Conservation (phyloP, 2,329 filamentous ascomycete species). For the Harringtonia aguacate region DNA sequence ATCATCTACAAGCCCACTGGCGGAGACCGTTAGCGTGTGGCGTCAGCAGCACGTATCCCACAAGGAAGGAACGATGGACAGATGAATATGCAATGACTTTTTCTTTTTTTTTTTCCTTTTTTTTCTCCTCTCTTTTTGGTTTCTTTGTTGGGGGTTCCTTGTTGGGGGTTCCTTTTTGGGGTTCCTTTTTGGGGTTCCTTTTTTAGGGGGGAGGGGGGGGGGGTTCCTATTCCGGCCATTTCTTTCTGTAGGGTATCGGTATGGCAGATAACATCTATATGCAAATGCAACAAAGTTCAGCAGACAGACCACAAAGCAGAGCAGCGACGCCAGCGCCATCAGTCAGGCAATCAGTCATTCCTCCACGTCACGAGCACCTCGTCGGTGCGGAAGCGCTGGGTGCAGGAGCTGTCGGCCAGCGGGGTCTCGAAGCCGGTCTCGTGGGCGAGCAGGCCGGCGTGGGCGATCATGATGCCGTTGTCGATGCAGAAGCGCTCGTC, state of each 20-base stretch:
- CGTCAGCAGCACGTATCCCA: background rate
- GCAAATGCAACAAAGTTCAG: too few species aligned
- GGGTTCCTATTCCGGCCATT: too few species aligned
- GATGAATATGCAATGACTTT: background rate
- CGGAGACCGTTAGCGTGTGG: conserved; percentile 23
- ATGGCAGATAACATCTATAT: too few species aligned
- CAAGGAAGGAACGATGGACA: background rate
- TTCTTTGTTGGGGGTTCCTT: conserved; percentile 3
- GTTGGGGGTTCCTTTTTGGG: too few species aligned
- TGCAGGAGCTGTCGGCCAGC: conserved; percentile 74
- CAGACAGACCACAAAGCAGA: too few species aligned
- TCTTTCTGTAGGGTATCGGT: too few species aligned
- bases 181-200: too few species aligned
- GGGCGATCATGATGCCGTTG: conserved; percentile 99
- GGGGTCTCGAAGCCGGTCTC: conserved; percentile 68
- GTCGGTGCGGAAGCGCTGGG: conserved; percentile 73
- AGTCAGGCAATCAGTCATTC: conserved; percentile 40
- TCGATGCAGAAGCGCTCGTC: conserved; percentile 98
- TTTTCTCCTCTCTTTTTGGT: conserved; percentile 2
- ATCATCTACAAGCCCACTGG: conserved; percentile 92
- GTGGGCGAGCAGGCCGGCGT: conserved; percentile 81
- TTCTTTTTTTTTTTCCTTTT: background rate
- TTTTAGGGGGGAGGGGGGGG: too few species aligned
- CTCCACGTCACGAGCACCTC: conserved; percentile 69
- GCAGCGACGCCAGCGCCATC: too few species aligned